Percentiles rank a stretch among this genome's conserved stretches.
Evolutionary conservation across 305 asterid genomes (phyloP).

Genomic region (Nicotiana rustica): DNA sequence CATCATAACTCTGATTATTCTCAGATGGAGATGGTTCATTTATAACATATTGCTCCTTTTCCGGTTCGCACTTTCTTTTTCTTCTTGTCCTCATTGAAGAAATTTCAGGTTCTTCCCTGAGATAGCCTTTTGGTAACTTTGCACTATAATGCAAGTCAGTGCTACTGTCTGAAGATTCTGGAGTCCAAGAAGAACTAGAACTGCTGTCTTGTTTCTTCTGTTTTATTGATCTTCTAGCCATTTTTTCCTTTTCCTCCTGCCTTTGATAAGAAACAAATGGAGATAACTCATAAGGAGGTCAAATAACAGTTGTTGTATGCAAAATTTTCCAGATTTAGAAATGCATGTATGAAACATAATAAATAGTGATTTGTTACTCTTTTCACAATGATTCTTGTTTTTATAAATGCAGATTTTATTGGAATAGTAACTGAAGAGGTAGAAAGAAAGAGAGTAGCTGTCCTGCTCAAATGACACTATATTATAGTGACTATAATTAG

Average conservation of each 20-base stretch:
- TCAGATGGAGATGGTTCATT: slow-evolving; percentile 19
- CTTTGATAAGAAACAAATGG: neutral
- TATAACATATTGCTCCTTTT: neutral
- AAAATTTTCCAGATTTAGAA: slow-evolving; percentile 19
- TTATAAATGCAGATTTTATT: neutral
- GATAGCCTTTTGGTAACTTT: neutral
- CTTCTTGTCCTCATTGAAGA: slow-evolving; percentile 21
- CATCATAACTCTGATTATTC: neutral
- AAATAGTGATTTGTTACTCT: slow-evolving; percentile 32
- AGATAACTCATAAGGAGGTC: neutral
- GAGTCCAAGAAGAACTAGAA: slow-evolving; percentile 31
- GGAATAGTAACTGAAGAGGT: neutral
- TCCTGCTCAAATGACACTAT: neutral
- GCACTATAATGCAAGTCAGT: slow-evolving; percentile 12
- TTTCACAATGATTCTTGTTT: slow-evolving; percentile 18
- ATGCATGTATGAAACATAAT: slow-evolving; percentile 28
- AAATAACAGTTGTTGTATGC: slow-evolving; percentile 21
- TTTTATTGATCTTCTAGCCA: slow-evolving; percentile 36
- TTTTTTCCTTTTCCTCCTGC: neutral
- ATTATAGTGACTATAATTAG: too few species aligned
- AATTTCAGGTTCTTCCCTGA: neutral
- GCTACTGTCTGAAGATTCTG: neutral
- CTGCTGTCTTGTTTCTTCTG: slow-evolving; percentile 27
- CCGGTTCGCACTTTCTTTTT: neutral
- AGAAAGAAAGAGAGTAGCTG: neutral